Conservation (phyloP, 768 basidiomycete species). For the Xerocomellus chrysenteron region DNA sequence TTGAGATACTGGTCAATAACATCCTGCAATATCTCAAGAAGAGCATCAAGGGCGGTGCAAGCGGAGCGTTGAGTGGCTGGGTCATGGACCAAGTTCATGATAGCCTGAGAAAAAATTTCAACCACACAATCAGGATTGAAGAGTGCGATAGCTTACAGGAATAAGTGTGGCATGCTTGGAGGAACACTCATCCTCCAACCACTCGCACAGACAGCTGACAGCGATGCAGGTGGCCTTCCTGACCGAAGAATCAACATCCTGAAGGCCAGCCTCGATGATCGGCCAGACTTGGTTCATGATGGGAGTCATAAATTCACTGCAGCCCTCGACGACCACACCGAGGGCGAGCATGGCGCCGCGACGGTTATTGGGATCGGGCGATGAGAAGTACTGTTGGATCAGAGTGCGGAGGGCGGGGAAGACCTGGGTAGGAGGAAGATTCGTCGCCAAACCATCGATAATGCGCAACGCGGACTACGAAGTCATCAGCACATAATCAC, state of each 20-base stretch:
- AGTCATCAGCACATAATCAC: constrained; percentile 6
- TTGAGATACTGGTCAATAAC: constrained; percentile 88
- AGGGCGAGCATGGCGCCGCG: constrained; percentile 95
- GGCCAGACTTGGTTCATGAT: constrained; percentile 93
- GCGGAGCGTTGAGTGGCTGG: constrained; percentile 84
- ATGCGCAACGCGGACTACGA: constrained; percentile 86
- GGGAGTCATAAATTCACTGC: constrained; percentile 96
- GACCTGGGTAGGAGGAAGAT: constrained; percentile 91
- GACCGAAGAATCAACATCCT: constrained; percentile 80
- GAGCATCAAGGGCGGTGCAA: constrained; percentile 95
- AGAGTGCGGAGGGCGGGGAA: constrained; percentile 87
- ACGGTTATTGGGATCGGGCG: constrained; percentile 72
- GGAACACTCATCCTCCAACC: constrained; percentile 92
- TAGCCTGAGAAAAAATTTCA: constrained; percentile 48
- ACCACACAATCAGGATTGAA: neutral
- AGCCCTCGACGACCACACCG: constrained; percentile 95
- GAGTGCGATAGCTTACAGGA: constrained; percentile 54
- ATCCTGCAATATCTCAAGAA: constrained; percentile 92
- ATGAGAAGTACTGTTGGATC: constrained; percentile 83
- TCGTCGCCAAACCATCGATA: constrained; percentile 89
- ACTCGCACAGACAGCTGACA: constrained; percentile 95
- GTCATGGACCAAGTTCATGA: constrained; percentile 90
- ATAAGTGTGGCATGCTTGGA: constrained; percentile 80
- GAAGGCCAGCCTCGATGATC: constrained; percentile 83
- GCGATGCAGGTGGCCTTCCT: constrained; percentile 96